These are phyloP conservation scores for Tilletia walkeri DNA, from an alignment of 1,284 basidiomycete species.

Conservation along the genomic window DNA sequence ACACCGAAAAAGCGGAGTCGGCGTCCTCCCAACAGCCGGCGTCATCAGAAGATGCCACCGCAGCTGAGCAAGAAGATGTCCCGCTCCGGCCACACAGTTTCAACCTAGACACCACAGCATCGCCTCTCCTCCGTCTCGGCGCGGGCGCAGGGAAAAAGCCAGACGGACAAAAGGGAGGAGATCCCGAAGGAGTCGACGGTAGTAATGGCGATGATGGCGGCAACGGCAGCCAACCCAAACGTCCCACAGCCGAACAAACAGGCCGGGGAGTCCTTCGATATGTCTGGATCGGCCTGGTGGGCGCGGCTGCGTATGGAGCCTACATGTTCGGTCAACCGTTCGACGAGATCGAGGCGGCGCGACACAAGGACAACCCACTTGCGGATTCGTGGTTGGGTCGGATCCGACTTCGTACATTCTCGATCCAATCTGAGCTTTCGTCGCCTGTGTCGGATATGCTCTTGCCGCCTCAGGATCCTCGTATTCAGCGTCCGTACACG, in stretches of 20 bases:
- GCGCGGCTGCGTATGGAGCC: slow-evolving; percentile 18
- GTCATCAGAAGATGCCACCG: background rate
- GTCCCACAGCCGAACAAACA: slow-evolving; percentile 13
- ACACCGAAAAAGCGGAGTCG: no score
- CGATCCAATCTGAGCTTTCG: slow-evolving; percentile 43
- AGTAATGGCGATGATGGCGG: background rate
- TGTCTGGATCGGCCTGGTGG: background rate
- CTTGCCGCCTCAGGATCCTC: slow-evolving; percentile 74
- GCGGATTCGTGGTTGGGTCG: slow-evolving; percentile 41
- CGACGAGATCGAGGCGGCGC: slow-evolving; percentile 24
- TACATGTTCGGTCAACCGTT: slow-evolving; percentile 29
- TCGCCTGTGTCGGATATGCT: slow-evolving; percentile 82
- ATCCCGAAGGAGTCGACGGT: background rate
- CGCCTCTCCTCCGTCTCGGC: slow-evolving; percentile 5
- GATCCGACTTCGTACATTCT: slow-evolving; percentile 35
- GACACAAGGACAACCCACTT: slow-evolving; percentile 25
- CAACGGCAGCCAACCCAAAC: background rate
- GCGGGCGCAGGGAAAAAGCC: background rate
- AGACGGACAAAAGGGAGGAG: background rate
- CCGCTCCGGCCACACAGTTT: background rate
- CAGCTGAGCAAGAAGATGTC: background rate
- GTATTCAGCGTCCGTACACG: slow-evolving; percentile 74
- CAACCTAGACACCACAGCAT: slow-evolving; percentile 12
- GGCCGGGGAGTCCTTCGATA: background rate
- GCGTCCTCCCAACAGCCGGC: no score